Evolutionary conservation across 169 alveolate genomes (phyloP), one percentile per base, ranked within the genome.

Genomic region (Amoebophrya sp.): DNA sequence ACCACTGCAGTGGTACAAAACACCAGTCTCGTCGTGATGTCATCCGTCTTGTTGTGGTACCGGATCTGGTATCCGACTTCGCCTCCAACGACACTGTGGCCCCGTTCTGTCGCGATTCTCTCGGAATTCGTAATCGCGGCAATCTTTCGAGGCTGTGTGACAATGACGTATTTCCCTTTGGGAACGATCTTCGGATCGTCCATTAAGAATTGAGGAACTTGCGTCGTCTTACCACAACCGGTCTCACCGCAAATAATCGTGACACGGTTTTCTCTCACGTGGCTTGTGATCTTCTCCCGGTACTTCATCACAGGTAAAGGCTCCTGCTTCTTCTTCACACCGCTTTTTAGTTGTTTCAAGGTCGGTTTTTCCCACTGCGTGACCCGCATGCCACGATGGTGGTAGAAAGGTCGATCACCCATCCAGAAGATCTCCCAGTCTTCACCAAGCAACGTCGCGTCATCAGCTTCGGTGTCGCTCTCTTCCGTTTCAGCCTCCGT

Each of bases 221-320:
- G 99, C 33, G 99, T 99, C 53, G 99, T 98, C 95, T 98, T 99
- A 36, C 99, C 99, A 55, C 99, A 96, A 2, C 99, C 99, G 41
- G 99, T 98, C 95, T 98, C 99, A 41, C 99, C 99, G 36, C 98
- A 99, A 78, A 98, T 95, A 55, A 98, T 95, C 90, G 98, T 93
- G 41, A 98, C 96, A 93, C 97, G 98, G 94, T 98, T 96, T 93
- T 96, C 96, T 92, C 97, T 93, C 53, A 98, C 94, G 34, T 99
- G 97, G 78, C 96, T 95, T 36, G 97, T 94, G 38, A 99, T 47
- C 18, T 47, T 6, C 65, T 47, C 65, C 65, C 18, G 6, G 65
- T 47, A 47, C 65, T 47, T 47, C 65, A 47, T 47, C 65, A 47
- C 65, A 47, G 65, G 65, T 18, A 47, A 47, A 12, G 65, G 29